Evolutionary conservation across 2,329 filamentous ascomycete species (phyloP), one percentile per base, ranked within the genome.

Genomic region (Blumeria graminis): DNA sequence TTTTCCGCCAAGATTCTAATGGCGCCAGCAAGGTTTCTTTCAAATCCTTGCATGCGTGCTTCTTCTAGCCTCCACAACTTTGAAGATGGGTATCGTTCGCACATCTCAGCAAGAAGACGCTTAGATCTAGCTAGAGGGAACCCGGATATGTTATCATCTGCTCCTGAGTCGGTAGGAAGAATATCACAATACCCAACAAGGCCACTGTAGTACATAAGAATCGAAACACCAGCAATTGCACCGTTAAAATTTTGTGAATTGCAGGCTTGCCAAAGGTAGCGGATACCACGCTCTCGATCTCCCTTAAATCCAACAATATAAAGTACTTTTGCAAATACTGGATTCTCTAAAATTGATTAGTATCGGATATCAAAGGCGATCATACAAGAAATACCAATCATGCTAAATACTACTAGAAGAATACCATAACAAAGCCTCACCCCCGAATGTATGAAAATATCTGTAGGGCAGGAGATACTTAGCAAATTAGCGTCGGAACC

Each of bases 261-360:
- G 22, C 86, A 88, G 11, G 87, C 86, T 66, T 86, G 81, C 92
- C 92, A 98, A 4, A 98, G 78, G 78, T 95, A 84, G 41, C 76
- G 74, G 35, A 95, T 74, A 9, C 89, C 92, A 41, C 82, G 76
- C 59, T 86, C 80, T 46, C 89, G 82, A 66, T 96, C 89, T 35
- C 92, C 92, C 59, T 79, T 81, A 70, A 96, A 96, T 0, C 92
- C 92, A 34, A 95, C 84, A 45, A 96, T 82, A 58, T 82, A 86
- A 3, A 96, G 74, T 0, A 98, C 76, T 57, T 80, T 84, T n/a
- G 79, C 83, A 68, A 96, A 94, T 0, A 89, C 80, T 0, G 92
- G 92, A 0, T 92, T 93, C 16, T 66, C 65, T 0, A 38, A 41
- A 28, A 18, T 6, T 10, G 9, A 28, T 54, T 35, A 54, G 18